Evolutionary conservation across 352 stramenopile genomes (phyloP).

Genomic region (Phytophthora hybrid): DNA sequence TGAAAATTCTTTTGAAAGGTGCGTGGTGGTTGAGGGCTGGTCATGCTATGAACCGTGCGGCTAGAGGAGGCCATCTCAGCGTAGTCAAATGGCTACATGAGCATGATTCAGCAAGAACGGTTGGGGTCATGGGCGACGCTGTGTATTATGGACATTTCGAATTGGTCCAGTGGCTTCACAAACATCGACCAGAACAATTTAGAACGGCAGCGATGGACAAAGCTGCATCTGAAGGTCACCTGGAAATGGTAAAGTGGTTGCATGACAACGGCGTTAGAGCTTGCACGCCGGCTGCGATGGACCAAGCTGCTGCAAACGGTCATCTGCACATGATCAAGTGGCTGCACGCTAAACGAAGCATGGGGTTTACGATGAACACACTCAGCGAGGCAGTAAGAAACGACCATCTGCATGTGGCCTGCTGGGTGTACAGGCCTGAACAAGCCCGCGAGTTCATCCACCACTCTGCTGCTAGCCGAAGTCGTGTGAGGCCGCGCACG

Average conservation of each 20-base stretch:
- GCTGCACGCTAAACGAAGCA: neutral
- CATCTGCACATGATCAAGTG: neutral
- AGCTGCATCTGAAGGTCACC: neutral
- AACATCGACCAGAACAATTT: neutral
- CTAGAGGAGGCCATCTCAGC: too few relatives aligned
- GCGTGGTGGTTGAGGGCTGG: too few relatives aligned
- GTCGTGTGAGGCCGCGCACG: too few relatives aligned
- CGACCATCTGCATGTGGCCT: too few relatives aligned
- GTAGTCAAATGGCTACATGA: neutral
- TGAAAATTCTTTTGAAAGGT: too few relatives aligned
- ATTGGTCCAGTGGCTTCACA: neutral
- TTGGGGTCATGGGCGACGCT: neutral
- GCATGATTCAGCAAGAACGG: neutral
- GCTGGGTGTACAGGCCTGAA: too few relatives aligned
- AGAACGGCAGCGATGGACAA: neutral
- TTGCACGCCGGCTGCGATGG: neutral
- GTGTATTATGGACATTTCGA: neutral
- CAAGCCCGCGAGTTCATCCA: too few relatives aligned
- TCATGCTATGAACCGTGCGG: too few relatives aligned
- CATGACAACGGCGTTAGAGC: neutral
- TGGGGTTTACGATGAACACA: neutral
- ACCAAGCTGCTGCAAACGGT: neutral
- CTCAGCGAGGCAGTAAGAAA: too few relatives aligned
- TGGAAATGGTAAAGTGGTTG: neutral
- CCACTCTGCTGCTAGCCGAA: too few relatives aligned